Percentiles rank a stretch among this genome's conserved stretches.
Conservation (phyloP, 2,329 filamentous ascomycete species). For the Apiospora arundinis region DNA sequence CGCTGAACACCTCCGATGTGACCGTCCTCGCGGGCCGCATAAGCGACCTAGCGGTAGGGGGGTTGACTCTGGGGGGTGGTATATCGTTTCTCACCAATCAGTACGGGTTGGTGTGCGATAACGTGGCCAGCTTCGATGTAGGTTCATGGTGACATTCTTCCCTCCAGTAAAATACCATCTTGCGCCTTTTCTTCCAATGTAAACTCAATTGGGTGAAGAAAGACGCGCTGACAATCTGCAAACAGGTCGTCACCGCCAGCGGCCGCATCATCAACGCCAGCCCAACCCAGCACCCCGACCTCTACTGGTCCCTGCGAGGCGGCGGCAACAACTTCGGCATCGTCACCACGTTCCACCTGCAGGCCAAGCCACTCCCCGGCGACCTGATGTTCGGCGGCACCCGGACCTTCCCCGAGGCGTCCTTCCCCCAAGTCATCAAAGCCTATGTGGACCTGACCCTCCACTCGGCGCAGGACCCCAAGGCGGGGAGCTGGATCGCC, state of each 20-base stretch:
- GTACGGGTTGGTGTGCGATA: constrained; percentile 52
- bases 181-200: too few relatives aligned
- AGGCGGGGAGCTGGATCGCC: background rate
- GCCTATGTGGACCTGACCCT: background rate
- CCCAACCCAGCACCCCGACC: background rate
- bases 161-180: too few relatives aligned
- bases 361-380: background rate
- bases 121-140: constrained; percentile 47
- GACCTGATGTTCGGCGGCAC: constrained; percentile 2
- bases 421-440: background rate
- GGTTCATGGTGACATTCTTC: background rate
- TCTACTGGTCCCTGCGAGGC: constrained; percentile 15
- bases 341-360: background rate
- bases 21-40: constrained; percentile 35
- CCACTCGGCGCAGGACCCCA: background rate
- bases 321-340: constrained; percentile 21
- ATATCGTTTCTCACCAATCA: constrained; percentile 32
- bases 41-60: constrained; percentile 35
- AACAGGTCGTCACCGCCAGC: background rate
- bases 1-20: constrained; percentile 20
- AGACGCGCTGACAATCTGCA: background rate
- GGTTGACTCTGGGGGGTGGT: constrained; percentile 35
- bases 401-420: background rate
- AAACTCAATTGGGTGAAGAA: too few relatives aligned
- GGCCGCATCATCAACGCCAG: constrained; percentile 9